Base-by-base conservation (phyloP, 495 filamentous ascomycete genomes). In the Annulohypoxylon moriforme region DNA sequence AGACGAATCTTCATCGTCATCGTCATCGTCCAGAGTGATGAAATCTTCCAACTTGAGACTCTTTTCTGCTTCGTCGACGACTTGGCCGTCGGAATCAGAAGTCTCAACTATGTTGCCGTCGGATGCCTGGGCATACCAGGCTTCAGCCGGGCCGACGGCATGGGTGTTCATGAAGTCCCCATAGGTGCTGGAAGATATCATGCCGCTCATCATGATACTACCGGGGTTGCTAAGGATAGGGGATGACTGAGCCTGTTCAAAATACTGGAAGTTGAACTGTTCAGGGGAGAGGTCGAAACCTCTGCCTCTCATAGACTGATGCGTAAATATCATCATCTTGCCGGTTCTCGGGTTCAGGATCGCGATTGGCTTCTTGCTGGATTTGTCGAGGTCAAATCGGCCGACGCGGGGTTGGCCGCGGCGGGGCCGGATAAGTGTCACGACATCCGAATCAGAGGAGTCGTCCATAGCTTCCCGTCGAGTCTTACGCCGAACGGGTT, bases 201-300 rank as follows among this genome's bases (percentile, higher is more conserved):
- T 86, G 65, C 89, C 91, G 25, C 89, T 89, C 86, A 94, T 89
- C 91, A 94, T 93, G 64, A 94, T 81, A 62, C 90, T 90, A 38
- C 87, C 87, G n/a, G 89, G 87, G 31, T 91, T 89, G 66, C 84
- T 88, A 53, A 92, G 80, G 80, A 93, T 88, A 33, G 91, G 86
- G 44, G 85, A 87, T 44, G 84, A 74, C 36, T 88, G 81, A 66
- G 74, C 63, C 86, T 85, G 76, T 77, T 86, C 81, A 60, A 87
- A 77, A 53, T 88, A 81, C 55, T 80, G 75, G 24, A 85, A 46
- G n/a, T 81, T 76, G 56, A 83, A 81, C 24, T 82, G 76, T 68
- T 86, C 83, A 0, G 82, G 81, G 7, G 82, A 81, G 25, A 83
- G 74, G 60, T 85, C 83, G 6, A 83, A 76, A 16, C 76, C 78